Percentiles rank a stretch among this genome's conserved stretches.
Evolutionary conservation across 164 flowering plant genomes (phyloP).

Genomic region (Akebia trifoliata): DNA sequence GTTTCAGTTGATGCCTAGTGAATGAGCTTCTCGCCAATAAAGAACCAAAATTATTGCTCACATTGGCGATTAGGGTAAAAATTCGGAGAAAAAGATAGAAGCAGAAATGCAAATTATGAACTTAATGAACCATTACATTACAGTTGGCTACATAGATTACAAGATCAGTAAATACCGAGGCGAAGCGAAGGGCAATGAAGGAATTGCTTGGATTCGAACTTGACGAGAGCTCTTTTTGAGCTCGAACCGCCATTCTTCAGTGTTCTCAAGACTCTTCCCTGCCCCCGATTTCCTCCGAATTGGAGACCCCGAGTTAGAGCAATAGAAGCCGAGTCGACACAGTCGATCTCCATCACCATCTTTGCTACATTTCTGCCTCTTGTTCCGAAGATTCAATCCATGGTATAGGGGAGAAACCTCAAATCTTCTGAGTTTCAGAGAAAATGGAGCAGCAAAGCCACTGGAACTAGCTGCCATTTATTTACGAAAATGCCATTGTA

Average conservation of each 20-base stretch:
- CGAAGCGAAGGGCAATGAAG: constrained; percentile 56
- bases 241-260: constrained; percentile 45
- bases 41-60: too few relatives aligned
- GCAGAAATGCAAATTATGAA: too few relatives aligned
- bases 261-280: constrained; percentile 32
- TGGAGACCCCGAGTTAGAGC: constrained; percentile 37
- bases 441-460: constrained; percentile 33
- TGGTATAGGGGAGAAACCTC: constrained; percentile 1
- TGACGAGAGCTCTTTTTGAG: constrained; percentile 31
- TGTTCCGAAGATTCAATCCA: constrained; percentile 17
- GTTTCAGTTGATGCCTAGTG: too few relatives aligned
- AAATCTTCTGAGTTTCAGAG: constrained; percentile 26
- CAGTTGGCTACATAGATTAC: too few relatives aligned
- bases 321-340: constrained; percentile 31
- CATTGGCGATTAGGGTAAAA: too few relatives aligned
- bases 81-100: too few relatives aligned
- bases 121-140: too few relatives aligned
- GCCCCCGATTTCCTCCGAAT: constrained; percentile 25
- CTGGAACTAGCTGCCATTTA: constrained; percentile 47
- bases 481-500: constrained; percentile 27
- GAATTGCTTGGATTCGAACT: constrained; percentile 35
- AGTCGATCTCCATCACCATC: constrained; percentile 8
- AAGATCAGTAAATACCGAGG: constrained; percentile 36
- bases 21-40: too few relatives aligned
- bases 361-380: constrained; percentile 11